Base-by-base conservation (phyloP, 116 monocot species). In the Papilionanthe hybrid region DNA sequence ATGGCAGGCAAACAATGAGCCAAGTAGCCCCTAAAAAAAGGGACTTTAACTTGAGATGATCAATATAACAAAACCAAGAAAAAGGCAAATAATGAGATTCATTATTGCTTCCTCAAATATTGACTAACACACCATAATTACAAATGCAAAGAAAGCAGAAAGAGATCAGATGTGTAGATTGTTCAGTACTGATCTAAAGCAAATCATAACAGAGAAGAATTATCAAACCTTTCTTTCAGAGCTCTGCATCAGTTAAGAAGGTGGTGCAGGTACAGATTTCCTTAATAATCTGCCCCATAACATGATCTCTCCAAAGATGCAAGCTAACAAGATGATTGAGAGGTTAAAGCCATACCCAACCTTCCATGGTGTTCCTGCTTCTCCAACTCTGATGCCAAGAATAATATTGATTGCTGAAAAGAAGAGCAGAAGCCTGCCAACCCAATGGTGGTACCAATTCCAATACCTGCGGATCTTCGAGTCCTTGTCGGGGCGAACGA, bases 371-470 rank as follows among this genome's bases (percentile, higher is more conserved):
- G 47, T 81, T 10, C 83, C 75, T 44, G 85, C 83, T 27, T 48
- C 72, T 44, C 87, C 87, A 57, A 87, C 80, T 47, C 80, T 77
- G 55, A 81, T 78, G 5, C 82, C 83, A 75, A 86, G 76, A 71
- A 73, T 66, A 75, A 83, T 88, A 75, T 90, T 90, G 49, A 85
- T 68, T 32, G 88, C 83, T 66, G 90, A 85, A 0, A 90, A 78
- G 65, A 90, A 86, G 79, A 90, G 81, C 55, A 53, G 55, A 42
- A 90, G 77, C 30, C 90, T 75, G 5, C 90, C 87, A 28, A 80
- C 60, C 83, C 83, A 87, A 28, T 88, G 85, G 83, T 90, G 90
- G 86, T 88, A 90, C 90, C 88, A 88, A 60, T 90, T 90, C 87
- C 90, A 90, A 49, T 82, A 87, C 56, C 75, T 90, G 5, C 86